These are phyloP conservation scores for Dryas octopetala DNA, from an alignment of 306 rosid species.

Conservation along the genomic window DNA sequence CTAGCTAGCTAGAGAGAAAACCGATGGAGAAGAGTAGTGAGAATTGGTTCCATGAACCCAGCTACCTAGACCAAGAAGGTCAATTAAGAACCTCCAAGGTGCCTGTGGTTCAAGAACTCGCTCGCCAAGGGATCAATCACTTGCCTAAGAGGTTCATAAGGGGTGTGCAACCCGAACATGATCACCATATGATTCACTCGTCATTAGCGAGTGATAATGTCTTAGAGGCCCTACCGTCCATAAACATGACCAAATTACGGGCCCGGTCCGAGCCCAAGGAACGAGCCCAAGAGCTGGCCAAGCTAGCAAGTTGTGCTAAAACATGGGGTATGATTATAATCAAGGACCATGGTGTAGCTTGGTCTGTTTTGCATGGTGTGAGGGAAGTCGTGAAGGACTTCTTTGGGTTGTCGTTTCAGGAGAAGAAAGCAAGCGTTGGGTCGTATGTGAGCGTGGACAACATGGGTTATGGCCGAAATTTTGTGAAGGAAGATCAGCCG, in stretches of 20 bases:
- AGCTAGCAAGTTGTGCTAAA: neutral
- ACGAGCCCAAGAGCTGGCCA: neutral
- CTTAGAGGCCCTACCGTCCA: neutral
- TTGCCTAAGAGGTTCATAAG: neutral
- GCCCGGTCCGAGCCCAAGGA: neutral
- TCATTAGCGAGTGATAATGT: neutral
- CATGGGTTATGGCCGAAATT: conserved; percentile 10
- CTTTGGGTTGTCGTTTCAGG: conserved; percentile 21
- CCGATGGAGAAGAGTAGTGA: neutral
- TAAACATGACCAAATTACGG: neutral
- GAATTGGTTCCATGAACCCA: conserved; percentile 8
- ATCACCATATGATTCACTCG: neutral
- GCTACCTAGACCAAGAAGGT: conserved; percentile 17
- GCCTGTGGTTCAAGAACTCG: conserved; percentile 18
- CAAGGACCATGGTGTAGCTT: conserved; percentile 3
- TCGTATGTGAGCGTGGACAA: conserved; percentile 9
- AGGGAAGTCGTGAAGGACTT: conserved; percentile 11
- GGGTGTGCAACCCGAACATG: too few species aligned
- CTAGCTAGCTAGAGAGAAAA: neutral
- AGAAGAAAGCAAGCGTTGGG: conserved; percentile 18
- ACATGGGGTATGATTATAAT: conserved; percentile 5
- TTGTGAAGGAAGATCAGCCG: conserved; percentile 9
- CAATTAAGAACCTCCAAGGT: conserved; percentile 2
- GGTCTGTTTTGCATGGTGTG: conserved; percentile 6
- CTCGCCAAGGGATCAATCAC: neutral